A percentile compares a stretch with the other conserved stretches of the same genome.
phyloP scores from a whole-genome alignment of 257 asterid species.

The Nicotiana benthamiana region DNA sequence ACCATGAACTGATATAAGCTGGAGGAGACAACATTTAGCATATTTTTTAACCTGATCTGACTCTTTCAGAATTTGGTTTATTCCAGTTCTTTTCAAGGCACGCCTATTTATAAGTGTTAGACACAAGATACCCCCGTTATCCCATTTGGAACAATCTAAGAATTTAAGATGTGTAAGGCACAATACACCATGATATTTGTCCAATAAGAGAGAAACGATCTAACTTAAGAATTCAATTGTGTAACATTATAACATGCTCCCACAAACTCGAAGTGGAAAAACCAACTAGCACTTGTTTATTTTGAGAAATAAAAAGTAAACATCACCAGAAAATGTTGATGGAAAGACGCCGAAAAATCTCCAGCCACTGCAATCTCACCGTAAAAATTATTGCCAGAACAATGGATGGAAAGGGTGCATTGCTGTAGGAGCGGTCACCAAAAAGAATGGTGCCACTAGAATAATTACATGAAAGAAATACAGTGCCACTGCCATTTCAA shows the following conservation, averaged over 20 bases:
- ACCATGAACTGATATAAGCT: background rate
- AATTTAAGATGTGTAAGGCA: background rate
- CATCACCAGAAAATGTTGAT: background rate
- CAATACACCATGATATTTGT: background rate
- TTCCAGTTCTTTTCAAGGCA: background rate
- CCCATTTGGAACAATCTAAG: background rate
- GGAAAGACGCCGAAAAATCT: background rate
- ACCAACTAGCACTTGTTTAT: background rate
- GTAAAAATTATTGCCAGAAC: background rate
- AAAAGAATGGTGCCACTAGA: background rate
- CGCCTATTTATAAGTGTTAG: background rate
- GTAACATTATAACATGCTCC: background rate
- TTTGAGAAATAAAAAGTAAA: background rate
- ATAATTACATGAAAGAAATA: background rate
- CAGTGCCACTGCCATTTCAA: background rate
- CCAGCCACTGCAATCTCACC: background rate
- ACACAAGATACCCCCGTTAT: background rate
- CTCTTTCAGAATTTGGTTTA: background rate
- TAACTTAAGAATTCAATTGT: background rate
- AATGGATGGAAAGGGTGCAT: background rate
- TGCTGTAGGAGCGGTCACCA: background rate
- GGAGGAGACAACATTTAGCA: background rate
- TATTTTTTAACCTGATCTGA: background rate
- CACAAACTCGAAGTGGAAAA: background rate
- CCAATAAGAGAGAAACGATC: background rate